A percentile compares a stretch with the other conserved stretches of the same genome.
phyloP scores from a whole-genome alignment of 768 basidiomycete species.

The Leccinum subgranulosum region DNA sequence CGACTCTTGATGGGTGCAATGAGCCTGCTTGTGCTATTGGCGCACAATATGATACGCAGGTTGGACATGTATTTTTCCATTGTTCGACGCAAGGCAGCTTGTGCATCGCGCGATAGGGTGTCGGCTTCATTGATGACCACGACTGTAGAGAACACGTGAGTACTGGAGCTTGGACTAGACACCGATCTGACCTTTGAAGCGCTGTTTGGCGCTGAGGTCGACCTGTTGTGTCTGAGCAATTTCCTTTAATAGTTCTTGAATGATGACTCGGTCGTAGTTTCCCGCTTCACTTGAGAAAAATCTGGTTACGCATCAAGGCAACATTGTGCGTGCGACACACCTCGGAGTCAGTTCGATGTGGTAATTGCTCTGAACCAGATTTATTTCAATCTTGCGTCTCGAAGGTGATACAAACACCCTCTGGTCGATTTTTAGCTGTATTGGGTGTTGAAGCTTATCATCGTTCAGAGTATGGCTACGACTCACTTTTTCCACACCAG shows the following conservation, averaged over 20 bases:
- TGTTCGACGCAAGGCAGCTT: conserved; percentile 92
- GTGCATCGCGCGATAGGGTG: conserved; percentile 90
- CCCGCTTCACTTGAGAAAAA: conserved; percentile 78
- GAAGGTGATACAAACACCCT: conserved; percentile 92
- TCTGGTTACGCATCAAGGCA: neutral
- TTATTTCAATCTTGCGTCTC: conserved; percentile 91
- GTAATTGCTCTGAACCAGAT: conserved; percentile 96
- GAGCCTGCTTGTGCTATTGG: conserved; percentile 90
- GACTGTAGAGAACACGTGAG: conserved; percentile 45
- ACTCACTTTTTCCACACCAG: conserved; percentile 86
- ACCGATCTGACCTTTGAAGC: conserved; percentile 80
- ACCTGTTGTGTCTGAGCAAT: conserved; percentile 99
- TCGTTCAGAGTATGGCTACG: neutral
- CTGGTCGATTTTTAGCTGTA: conserved; percentile 95
- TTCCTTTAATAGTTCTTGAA: conserved; percentile 96
- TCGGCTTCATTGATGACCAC: conserved; percentile 99
- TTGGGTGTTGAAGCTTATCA: neutral
- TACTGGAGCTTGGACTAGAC: neutral
- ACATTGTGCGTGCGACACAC: conserved; percentile 38
- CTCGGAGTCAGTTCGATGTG: conserved; percentile 98
- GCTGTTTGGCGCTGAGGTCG: conserved; percentile 90
- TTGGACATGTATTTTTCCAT: conserved; percentile 99
- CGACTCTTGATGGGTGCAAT: conserved; percentile 97
- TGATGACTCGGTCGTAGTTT: conserved; percentile 90
- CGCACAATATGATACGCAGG: conserved; percentile 94